phyloP scores from a whole-genome alignment of 2,329 filamentous ascomycete species.

The Fusarium sp. region DNA sequence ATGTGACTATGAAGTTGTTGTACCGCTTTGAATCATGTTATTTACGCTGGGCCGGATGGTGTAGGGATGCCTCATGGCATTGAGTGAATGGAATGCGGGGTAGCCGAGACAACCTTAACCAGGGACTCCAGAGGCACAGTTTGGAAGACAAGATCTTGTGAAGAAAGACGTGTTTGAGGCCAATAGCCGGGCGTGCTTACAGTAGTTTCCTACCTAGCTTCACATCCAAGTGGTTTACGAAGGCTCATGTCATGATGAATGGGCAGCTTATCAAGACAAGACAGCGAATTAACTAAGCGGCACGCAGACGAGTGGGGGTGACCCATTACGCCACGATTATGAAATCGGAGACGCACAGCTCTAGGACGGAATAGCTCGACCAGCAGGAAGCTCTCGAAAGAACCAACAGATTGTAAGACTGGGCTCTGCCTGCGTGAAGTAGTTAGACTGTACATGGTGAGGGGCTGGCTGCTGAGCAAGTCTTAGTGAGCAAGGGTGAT shows the following conservation, averaged over 20 bases:
- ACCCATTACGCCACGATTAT: slow-evolving; percentile 45
- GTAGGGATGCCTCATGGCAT: background rate
- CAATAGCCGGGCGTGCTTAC: background rate
- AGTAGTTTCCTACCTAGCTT: background rate
- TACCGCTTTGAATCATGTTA: background rate
- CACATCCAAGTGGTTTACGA: slow-evolving; percentile 9
- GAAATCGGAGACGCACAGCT: slow-evolving; percentile 24
- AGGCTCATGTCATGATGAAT: slow-evolving; percentile 29
- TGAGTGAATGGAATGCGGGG: background rate
- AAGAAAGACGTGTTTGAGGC: background rate
- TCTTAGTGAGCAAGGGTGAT: slow-evolving; percentile 37
- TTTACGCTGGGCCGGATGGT: background rate
- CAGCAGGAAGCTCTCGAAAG: slow-evolving; percentile 11
- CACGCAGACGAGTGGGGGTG: slow-evolving; percentile 38
- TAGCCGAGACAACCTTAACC: background rate
- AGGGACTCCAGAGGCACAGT: background rate
- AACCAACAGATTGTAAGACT: slow-evolving; percentile 2
- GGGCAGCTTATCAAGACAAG: slow-evolving; percentile 36
- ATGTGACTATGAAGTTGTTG: background rate
- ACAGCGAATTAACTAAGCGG: slow-evolving; percentile 31
- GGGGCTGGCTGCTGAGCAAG: slow-evolving; percentile 43
- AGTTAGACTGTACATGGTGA: slow-evolving; percentile 16
- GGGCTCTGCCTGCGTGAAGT: background rate
- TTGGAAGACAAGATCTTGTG: background rate
- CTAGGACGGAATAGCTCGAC: slow-evolving; percentile 14